Percentiles rank a stretch among this genome's conserved stretches.
Evolutionary conservation across 805 yeast species (phyloP).

Genomic region (Starmerella geochares): DNA sequence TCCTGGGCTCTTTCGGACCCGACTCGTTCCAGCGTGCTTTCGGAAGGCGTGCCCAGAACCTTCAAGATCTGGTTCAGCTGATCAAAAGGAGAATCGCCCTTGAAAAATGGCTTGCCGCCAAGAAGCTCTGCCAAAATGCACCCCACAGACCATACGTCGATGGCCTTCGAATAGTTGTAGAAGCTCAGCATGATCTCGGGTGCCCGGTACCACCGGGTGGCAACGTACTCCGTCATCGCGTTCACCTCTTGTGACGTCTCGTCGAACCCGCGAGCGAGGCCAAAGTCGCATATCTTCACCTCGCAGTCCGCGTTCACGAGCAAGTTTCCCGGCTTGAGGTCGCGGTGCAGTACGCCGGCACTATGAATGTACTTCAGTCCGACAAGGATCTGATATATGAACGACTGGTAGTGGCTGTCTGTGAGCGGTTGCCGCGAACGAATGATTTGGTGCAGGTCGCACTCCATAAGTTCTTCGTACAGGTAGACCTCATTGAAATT

Average conservation of each 20-base stretch:
- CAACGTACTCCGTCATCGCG: slow-evolving; percentile 93
- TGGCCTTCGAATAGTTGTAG: slow-evolving; percentile 86
- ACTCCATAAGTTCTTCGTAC: slow-evolving; percentile 96
- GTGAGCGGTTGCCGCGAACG: slow-evolving; percentile 77
- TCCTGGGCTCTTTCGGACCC: slow-evolving; percentile 79
- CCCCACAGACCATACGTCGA: slow-evolving; percentile 95
- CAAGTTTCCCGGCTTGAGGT: slow-evolving; percentile 80
- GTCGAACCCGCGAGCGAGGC: slow-evolving; percentile 62
- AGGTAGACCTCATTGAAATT: slow-evolving; percentile 83
- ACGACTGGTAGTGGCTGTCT: slow-evolving; percentile 91
- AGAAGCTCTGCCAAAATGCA: slow-evolving; percentile 89
- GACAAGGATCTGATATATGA: slow-evolving; percentile 79
- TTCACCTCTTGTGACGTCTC: slow-evolving; percentile 31
- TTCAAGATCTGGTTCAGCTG: slow-evolving; percentile 79
- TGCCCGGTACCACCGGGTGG: slow-evolving; percentile 95
- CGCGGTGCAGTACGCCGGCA: slow-evolving; percentile 90
- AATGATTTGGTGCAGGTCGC: slow-evolving; percentile 97
- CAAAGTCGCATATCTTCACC: slow-evolving; percentile 87
- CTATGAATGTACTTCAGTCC: slow-evolving; percentile 86
- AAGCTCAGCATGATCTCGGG: slow-evolving; percentile 96
- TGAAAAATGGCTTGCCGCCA: slow-evolving; percentile 77
- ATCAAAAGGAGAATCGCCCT: slow-evolving; percentile 88
- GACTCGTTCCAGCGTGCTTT: slow-evolving; percentile 54
- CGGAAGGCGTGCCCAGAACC: slow-evolving; percentile 76
- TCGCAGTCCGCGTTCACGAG: slow-evolving; percentile 87